Base-by-base conservation (phyloP, 176 grass and related monocot genomes). In the Dendrocalamus sinicus region DNA sequence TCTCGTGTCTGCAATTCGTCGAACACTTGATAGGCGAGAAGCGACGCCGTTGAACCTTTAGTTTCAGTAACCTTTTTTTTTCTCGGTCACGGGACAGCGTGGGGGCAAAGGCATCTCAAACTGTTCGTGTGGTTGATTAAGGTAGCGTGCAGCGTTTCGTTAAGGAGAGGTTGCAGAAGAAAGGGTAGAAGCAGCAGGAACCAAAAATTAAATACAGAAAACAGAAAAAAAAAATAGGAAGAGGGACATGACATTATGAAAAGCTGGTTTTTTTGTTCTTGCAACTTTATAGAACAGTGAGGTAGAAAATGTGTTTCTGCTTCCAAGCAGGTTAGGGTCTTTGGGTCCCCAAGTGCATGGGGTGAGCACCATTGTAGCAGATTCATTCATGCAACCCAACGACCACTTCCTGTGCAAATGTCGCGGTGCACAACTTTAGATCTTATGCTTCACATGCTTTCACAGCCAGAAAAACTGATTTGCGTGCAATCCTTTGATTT, bases 1-100 rank as follows among this genome's bases (percentile, higher is more conserved):
- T 52, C 76, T 12, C 12, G 41, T 60, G 8, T 54, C 54, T 13
- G 73, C 87, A 83, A 70, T 89, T 83, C 52, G 59, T 83, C 83
- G 35, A 86, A 81, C 77, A 72, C 15, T 24, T 74, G n/a, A 9
- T 54, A 47, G 54, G 28, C 10, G 1, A 45, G 19, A 64, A 45
- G 48, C 8, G 57, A 44, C 20, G 16, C 78, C 2, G 63, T 24
- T 71, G 3, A 39, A 62, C 32, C 57, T 20, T 48, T 13, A 57
- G 35, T 59, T 10, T 58, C 19, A 28, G 0, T 62, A 53, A 61
- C 61, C 67, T 47, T 47, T 22, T 26, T 26, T 8, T 23, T 46
- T 54, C 35, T 53, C 24, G 40, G 0, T 19, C 47, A 13, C 44
- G 44, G 70, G 52, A 45, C 1, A 26, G 16, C 20, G 39, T 37